phyloP scores from a whole-genome alignment of 164 flowering plant species.

The Annona cherimola region DNA sequence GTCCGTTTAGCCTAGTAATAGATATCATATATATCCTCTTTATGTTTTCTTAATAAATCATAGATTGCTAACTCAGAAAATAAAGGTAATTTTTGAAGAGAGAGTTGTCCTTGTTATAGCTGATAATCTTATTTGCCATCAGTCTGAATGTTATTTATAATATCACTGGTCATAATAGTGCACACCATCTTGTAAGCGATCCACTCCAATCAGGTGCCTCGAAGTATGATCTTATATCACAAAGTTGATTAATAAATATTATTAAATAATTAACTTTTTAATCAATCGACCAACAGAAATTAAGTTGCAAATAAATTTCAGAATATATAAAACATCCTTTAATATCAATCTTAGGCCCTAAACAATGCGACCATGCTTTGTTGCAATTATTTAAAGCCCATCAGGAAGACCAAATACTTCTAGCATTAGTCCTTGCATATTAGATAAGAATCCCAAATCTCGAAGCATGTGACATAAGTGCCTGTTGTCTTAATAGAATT shows the following conservation, averaged over 20 bases:
- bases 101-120: neutral
- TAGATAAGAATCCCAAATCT: neutral
- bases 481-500: no score
- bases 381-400: neutral
- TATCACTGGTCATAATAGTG: neutral
- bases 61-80: neutral
- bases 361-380: neutral
- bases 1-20: neutral
- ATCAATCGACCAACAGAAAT: neutral
- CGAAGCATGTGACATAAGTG: neutral
- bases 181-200: neutral
- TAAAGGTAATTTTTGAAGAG: neutral
- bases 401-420: neutral
- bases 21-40: no score
- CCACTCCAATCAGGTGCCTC: neutral
- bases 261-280: no score
- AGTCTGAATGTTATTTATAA: neutral
- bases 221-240: neutral
- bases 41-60: no score
- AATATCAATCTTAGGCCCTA: neutral
- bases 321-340: neutral
- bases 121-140: neutral
- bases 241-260: no score
- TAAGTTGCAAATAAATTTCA: no score
- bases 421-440: neutral